phyloP scores from a whole-genome alignment of 108 stramenopile species.

The Aureococcus anophagefferens region DNA sequence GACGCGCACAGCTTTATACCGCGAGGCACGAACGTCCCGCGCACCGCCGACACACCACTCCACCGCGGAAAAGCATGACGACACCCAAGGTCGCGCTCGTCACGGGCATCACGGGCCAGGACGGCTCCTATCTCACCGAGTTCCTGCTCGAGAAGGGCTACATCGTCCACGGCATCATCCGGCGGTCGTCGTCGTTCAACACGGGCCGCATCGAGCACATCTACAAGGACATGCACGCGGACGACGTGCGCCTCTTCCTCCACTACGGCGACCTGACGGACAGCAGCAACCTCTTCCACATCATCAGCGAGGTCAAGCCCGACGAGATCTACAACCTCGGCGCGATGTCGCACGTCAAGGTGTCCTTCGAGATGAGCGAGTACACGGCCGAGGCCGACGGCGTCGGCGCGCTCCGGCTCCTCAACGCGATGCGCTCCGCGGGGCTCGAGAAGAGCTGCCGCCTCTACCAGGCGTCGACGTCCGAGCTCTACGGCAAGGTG shows the following conservation, averaged over 20 bases:
- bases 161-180: slow-evolving; percentile 92
- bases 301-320: slow-evolving; percentile 58
- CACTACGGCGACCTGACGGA: slow-evolving; percentile 99
- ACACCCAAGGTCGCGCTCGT: slow-evolving; percentile 77
- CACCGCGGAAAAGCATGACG: no score
- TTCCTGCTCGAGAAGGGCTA: slow-evolving; percentile 86
- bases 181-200: slow-evolving; percentile 96
- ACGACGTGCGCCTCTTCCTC: slow-evolving; percentile 83
- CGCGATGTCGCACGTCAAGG: slow-evolving; percentile 99
- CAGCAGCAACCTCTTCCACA: slow-evolving; percentile 87
- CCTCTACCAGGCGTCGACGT: slow-evolving; percentile 96
- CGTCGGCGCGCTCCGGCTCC: slow-evolving; percentile 93
- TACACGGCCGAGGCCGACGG: slow-evolving; percentile 97
- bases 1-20: no score
- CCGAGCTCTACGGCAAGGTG: slow-evolving; percentile 97
- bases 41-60: no score
- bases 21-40: no score
- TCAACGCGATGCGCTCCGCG: slow-evolving; percentile 88
- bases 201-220: slow-evolving; percentile 97
- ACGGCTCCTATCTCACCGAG: slow-evolving; percentile 94
- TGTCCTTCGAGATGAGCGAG: slow-evolving; percentile 98
- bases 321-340: slow-evolving; percentile 97
- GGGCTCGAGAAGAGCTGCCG: slow-evolving; percentile 52
- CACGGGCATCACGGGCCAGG: slow-evolving; percentile 97
- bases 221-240: slow-evolving; percentile 89